phyloP scores from a whole-genome alignment of 2,329 filamentous ascomycete species.

The Penicillium rolfsii region DNA sequence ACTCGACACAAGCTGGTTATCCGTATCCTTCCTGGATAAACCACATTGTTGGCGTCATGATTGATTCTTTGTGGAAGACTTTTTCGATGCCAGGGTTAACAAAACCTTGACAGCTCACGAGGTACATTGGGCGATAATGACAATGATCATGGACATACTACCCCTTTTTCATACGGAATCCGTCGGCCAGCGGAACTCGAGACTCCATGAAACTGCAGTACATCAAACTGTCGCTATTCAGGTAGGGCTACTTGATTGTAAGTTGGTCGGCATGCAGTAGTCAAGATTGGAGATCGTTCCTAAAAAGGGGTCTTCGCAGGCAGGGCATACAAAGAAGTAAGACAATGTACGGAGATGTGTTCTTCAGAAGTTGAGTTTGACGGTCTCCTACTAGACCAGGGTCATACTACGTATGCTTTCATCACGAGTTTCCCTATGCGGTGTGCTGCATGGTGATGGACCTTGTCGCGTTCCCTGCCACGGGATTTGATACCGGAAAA shows the following conservation, averaged over 20 bases:
- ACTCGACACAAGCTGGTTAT: neutral
- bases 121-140: neutral
- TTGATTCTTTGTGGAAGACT: neutral
- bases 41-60: neutral
- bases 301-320: neutral
- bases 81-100: no score
- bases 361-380: neutral
- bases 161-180: constrained; percentile 8
- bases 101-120: neutral
- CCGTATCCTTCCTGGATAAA: neutral
- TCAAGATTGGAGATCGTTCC: constrained; percentile 9
- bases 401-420: constrained; percentile 4
- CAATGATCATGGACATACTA: neutral
- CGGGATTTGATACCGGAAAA: constrained; percentile 5
- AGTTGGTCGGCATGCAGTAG: no score
- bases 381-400: neutral
- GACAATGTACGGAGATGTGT: neutral
- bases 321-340: neutral
- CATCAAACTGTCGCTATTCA: neutral
- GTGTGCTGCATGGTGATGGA: constrained; percentile 13
- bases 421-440: constrained; percentile 9
- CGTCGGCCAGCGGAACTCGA: constrained; percentile 5
- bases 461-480: constrained; percentile 6
- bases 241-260: neutral
- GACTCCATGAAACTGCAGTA: neutral